Conservation (phyloP, 2,329 filamentous ascomycete species). For the Raffaelea arxii region DNA sequence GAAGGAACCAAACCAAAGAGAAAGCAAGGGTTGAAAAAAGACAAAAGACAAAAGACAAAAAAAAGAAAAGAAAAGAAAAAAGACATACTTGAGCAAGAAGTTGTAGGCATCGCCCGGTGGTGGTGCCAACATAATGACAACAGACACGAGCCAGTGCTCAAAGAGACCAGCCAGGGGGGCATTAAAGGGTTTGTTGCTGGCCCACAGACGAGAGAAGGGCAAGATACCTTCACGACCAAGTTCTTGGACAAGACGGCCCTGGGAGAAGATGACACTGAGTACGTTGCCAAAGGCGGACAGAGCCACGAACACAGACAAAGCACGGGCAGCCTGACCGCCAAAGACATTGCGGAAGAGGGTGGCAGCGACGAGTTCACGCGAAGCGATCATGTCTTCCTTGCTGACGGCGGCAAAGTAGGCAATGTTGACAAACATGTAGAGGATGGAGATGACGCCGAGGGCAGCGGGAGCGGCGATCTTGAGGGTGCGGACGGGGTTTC, state of each 20-base stretch:
- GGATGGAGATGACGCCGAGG: slow-evolving; percentile 44
- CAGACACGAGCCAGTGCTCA: slow-evolving; percentile 53
- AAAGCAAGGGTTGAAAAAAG: neutral
- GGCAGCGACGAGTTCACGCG: slow-evolving; percentile 42
- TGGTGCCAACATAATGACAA: slow-evolving; percentile 57
- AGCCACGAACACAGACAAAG: slow-evolving; percentile 55
- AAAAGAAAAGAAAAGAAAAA: slow-evolving; percentile 1
- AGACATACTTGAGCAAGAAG: slow-evolving; percentile 45
- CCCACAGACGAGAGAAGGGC: slow-evolving; percentile 52
- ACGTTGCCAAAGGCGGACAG: slow-evolving; percentile 60
- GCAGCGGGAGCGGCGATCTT: slow-evolving; percentile 55
- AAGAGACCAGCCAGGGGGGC: slow-evolving; percentile 52
- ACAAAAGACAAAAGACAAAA: no score
- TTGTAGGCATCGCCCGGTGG: slow-evolving; percentile 59
- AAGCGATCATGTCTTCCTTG: slow-evolving; percentile 40
- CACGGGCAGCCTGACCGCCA: slow-evolving; percentile 43
- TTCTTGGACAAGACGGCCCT: slow-evolving; percentile 56
- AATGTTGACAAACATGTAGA: slow-evolving; percentile 60
- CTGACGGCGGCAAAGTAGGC: slow-evolving; percentile 54
- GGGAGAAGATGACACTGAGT: slow-evolving; percentile 57
- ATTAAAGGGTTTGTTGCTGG: slow-evolving; percentile 54
- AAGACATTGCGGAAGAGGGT: slow-evolving; percentile 48
- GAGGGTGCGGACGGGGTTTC: slow-evolving; percentile 54
- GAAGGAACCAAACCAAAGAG: no score
- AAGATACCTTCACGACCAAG: slow-evolving; percentile 57